A percentile compares a stretch with the other conserved stretches of the same genome.
phyloP scores from a whole-genome alignment of 306 rosid genomes.

The Albizia julibrissin region DNA sequence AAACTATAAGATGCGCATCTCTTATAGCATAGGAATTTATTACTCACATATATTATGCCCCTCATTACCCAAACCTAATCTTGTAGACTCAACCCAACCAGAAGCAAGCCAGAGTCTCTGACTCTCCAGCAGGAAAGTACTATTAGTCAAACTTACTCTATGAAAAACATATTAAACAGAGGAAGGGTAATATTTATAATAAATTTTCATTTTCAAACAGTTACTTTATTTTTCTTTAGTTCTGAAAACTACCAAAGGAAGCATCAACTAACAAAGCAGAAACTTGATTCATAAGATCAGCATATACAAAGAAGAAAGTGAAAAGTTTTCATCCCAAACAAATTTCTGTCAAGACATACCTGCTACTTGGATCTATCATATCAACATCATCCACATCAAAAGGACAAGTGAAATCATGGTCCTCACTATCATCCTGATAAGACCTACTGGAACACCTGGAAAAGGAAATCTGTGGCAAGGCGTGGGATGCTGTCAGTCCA shows the following conservation, averaged over 20 bases:
- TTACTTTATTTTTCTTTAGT: constrained; percentile 13
- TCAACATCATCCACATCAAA: constrained; percentile 81
- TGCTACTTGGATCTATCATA: constrained; percentile 72
- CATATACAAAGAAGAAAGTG: background rate
- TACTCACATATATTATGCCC: background rate
- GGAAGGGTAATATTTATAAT: background rate
- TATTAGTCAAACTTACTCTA: background rate
- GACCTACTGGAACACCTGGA: constrained; percentile 89
- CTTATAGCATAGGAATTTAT: background rate
- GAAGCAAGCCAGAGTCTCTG: constrained; percentile 5
- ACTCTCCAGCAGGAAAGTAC: constrained; percentile 17
- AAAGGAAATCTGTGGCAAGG: constrained; percentile 58
- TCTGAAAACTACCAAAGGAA: constrained; percentile 13
- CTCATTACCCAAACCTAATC: background rate
- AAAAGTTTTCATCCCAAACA: constrained; percentile 27
- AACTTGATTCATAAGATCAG: constrained; percentile 9
- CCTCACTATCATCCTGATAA: constrained; percentile 67
- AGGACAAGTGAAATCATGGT: constrained; percentile 66
- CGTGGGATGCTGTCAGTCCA: constrained; percentile 53
- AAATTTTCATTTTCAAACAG: background rate
- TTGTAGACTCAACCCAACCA: constrained; percentile 17
- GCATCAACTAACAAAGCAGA: constrained; percentile 17
- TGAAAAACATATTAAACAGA: background rate
- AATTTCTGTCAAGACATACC: constrained; percentile 48
- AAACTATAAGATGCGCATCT: background rate